Base-by-base conservation (phyloP, 202 grass and related monocot species). In the Cymbopogon flexuosus region DNA sequence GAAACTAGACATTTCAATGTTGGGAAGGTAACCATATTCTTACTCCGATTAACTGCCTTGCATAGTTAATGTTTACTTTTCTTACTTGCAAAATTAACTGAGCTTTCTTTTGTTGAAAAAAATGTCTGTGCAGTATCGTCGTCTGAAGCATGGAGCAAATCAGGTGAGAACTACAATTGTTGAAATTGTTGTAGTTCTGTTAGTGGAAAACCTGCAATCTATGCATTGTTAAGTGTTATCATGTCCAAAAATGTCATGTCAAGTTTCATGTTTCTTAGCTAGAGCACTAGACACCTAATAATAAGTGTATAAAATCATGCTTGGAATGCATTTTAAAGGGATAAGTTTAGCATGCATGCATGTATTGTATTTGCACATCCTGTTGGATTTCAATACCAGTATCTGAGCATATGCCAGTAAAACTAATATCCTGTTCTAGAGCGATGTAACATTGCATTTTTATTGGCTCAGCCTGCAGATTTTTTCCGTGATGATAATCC, bases 1-100 rank as follows among this genome's bases (percentile, higher is more conserved):
- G 92, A 99, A 89, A 99, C 96, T 75, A 96, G 90, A 68, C 92
- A 99, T 85, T 99, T 99, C 84, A 99, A 99, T 59, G 88, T 99
- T 86, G 96, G 96, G 30, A 99, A 99, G 96, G 96, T 99, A 75
- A 86, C 65, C 64, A 76, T 73, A 70, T 79, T 71, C 47, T 70
- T 81, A 56, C 52, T 62, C 68, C 18, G 24, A 16, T 77, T 77
- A 65, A 68, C 52, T 80, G 18, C 52, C 11, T 76, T 45, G 10
- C 1, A 75, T 58, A 56, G n/a, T 62, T 68, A 79, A 4, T 60
- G 79, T 78, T 40, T 65, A 75, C 8, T 85, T 63, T 35, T 75
- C 36, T 81, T 82, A 19, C 40, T 81, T 84, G 52, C 46, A 31
- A 77, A 89, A 80, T 80, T 43, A 63, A 64, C 60, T 89, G 42